Conservation (phyloP, 2,329 filamentous ascomycete species). For the Colletotrichum sublineola region DNA sequence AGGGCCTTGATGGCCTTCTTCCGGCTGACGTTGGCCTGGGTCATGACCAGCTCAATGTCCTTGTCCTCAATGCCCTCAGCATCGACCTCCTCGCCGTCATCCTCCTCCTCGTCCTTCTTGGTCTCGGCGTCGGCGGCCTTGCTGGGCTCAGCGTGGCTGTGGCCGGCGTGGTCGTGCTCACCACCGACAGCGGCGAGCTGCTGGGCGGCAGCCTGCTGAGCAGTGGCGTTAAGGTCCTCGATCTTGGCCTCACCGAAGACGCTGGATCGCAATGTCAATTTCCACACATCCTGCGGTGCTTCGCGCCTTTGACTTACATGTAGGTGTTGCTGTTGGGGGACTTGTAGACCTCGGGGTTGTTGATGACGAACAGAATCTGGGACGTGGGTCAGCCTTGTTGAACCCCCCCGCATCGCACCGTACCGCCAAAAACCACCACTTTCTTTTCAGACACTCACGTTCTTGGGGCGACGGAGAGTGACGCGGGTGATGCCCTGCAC, state of each 20-base stretch:
- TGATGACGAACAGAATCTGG: slow-evolving; percentile 99
- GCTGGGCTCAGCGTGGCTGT: slow-evolving; percentile 78
- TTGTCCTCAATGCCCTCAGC: slow-evolving; percentile 96
- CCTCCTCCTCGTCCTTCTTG: slow-evolving; percentile 86
- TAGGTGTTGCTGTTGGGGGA: slow-evolving; percentile 99
- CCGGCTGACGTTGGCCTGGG: slow-evolving; percentile 94
- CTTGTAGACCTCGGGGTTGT: slow-evolving; percentile 99
- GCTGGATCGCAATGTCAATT: slow-evolving; percentile 54
- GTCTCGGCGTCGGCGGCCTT: slow-evolving; percentile 73
- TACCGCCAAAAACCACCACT: slow-evolving; percentile 2
- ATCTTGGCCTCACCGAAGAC: slow-evolving; percentile 99
- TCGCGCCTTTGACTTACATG: slow-evolving; percentile 77
- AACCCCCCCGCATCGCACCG: slow-evolving; percentile 17
- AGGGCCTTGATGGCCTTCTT: slow-evolving; percentile 99
- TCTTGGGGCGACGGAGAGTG: slow-evolving; percentile 97
- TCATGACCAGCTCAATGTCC: slow-evolving; percentile 99
- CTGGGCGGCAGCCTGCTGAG: slow-evolving; percentile 94
- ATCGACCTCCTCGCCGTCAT: slow-evolving; percentile 96
- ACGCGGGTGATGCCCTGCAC: slow-evolving; percentile 98
- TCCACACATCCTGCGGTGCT: background rate
- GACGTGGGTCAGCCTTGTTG: slow-evolving; percentile 42
- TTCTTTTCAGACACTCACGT: slow-evolving; percentile 74
- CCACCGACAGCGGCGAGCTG: slow-evolving; percentile 85
- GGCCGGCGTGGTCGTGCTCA: slow-evolving; percentile 75
- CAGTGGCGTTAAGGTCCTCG: slow-evolving; percentile 98